These are phyloP conservation scores for Harringtonia aguacate DNA, from an alignment of 2,329 filamentous ascomycete genomes.

Conservation along the genomic window DNA sequence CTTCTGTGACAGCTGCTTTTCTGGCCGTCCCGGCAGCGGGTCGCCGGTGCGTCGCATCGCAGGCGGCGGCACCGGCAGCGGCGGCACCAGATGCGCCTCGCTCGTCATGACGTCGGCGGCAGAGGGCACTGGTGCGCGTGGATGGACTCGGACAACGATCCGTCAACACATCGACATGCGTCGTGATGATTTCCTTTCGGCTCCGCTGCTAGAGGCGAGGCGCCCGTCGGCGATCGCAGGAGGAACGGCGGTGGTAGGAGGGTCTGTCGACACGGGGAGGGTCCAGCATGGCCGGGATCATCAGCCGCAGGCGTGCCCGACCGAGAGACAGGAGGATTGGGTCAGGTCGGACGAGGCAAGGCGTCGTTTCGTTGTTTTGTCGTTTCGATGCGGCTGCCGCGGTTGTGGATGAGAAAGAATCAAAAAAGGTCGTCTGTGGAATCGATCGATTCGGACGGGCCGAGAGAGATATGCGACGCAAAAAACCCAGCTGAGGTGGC, in stretches of 20 bases:
- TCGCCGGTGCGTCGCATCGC: conserved; percentile 3
- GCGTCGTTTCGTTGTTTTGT: no score
- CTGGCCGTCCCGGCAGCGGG: background rate
- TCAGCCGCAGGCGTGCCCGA: background rate
- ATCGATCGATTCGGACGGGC: no score
- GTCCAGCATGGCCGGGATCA: background rate
- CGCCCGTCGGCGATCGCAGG: background rate
- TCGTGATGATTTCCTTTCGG: no score
- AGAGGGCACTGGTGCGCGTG: background rate
- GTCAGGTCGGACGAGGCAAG: no score
- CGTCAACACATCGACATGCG: conserved; percentile 8
- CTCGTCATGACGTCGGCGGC: conserved; percentile 4
- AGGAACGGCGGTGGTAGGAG: background rate
- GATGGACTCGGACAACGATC: background rate
- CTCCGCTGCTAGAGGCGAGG: no score
- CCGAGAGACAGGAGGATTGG: background rate
- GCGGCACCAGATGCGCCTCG: conserved; percentile 5
- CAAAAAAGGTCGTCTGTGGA: no score
- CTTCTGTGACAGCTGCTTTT: conserved; percentile 8
- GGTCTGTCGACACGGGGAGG: background rate
- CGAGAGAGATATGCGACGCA: no score
- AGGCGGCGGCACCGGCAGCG: conserved; percentile 1
- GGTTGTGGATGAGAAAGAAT: no score
- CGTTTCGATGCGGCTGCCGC: no score
- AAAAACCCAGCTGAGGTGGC: no score